Conservation (phyloP, 441 rosid genomes). For the Euphorbia schlechtendalii region DNA sequence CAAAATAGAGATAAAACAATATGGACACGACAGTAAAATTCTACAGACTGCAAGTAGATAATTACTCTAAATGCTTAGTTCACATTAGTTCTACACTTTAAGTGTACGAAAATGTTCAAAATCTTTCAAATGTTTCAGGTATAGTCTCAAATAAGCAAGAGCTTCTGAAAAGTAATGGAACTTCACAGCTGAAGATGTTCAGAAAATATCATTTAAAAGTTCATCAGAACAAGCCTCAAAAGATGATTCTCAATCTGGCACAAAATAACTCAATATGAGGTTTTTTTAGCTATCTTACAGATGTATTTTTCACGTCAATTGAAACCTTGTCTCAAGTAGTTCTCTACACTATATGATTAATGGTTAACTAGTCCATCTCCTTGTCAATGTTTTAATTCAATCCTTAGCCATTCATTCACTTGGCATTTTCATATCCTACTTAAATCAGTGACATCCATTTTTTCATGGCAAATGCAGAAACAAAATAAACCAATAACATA, state of each 20-base stretch:
- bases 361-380: not conserved
- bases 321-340: not conserved
- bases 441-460: not conserved
- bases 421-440: constrained; percentile 9
- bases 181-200: not conserved
- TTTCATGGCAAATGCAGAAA: not conserved
- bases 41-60: not conserved
- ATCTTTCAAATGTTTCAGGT: not conserved
- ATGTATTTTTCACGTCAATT: not conserved
- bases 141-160: not conserved
- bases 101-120: not conserved
- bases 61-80: not conserved
- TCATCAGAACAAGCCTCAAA: not conserved
- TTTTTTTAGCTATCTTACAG: not conserved
- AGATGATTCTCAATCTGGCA: not conserved
- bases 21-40: not conserved
- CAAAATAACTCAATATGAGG: not conserved
- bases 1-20: constrained; percentile 3
- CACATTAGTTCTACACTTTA: too few relatives aligned
- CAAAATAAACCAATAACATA: not conserved
- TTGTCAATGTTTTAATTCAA: not conserved
- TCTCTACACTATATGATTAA: not conserved
- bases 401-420: not conserved
- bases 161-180: not conserved
- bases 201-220: not conserved